phyloP scores from a whole-genome alignment of 73 alveolate genomes.

The Breviolum minutum region DNA sequence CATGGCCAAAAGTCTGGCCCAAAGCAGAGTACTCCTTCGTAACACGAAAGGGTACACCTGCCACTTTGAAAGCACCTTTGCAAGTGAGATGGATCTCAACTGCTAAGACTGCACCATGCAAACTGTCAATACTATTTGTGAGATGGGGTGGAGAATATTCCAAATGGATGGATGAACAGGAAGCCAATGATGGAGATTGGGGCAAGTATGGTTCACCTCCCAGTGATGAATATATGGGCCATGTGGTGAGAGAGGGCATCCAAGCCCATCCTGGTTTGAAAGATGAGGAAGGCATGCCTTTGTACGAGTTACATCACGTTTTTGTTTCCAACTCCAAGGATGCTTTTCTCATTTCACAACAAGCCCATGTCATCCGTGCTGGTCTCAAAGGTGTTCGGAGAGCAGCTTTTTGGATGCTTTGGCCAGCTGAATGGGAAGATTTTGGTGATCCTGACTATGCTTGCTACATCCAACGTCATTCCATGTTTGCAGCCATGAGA shows the following conservation, averaged over 20 bases:
- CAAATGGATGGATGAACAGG: conserved; percentile 86
- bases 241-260: conserved; percentile 69
- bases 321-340: conserved; percentile 55
- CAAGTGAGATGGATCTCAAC: background rate
- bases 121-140: conserved; percentile 68
- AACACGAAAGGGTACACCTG: conserved; percentile 52
- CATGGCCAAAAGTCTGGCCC: conserved; percentile 76
- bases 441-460: conserved; percentile 92
- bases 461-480: conserved; percentile 81
- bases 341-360: conserved; percentile 31
- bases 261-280: conserved; percentile 33
- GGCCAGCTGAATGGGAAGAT: conserved; percentile 84
- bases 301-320: conserved; percentile 69
- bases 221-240: conserved; percentile 91
- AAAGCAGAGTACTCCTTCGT: conserved; percentile 74
- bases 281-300: conserved; percentile 57
- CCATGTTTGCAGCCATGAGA: conserved; percentile 60
- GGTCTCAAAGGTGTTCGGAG: conserved; percentile 59
- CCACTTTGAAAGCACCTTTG: background rate
- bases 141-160: conserved; percentile 95
- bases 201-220: conserved; percentile 95
- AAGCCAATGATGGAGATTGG: conserved; percentile 93
- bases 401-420: conserved; percentile 86
- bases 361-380: conserved; percentile 79
- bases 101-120: conserved; percentile 13